Evolutionary conservation across 345 rosid genomes (phyloP), one percentile per base, ranked within the genome.

Genomic region (Hevea brasiliensis): DNA sequence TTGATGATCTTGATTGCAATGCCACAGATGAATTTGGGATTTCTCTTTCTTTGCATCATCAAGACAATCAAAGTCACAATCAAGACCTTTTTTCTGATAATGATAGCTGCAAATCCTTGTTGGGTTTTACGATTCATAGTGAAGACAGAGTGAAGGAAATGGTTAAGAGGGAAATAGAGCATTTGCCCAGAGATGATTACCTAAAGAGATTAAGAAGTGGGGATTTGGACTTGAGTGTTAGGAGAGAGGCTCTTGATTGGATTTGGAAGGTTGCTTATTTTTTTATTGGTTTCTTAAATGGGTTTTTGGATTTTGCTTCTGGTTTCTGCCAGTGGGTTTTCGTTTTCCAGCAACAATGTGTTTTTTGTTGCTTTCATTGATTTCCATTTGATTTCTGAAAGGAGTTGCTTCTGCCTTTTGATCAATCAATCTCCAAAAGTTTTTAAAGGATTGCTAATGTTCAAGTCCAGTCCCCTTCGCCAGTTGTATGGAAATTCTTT

Each of bases 201-300:
- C 69, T 83, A 68, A 81, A 73, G 79, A 77, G 90, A 76, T 72
- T 89, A 66, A 83, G 73, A 65, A 77, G 24, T 82, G 91, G 90
- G 68, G 91, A 89, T 75, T 82, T 89, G 83, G 85, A 87, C 67
- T 44, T 74, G 73, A 71, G 27, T 24, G 72, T 77, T 72, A 85
- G 94, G 61, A 78, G 78, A 57, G 83, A 84, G 65, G 90, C 90
- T 71, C 23, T 82, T 66, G 88, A 86, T 79, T 87, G 89, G 89
- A 89, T 89, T 78, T 21, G 51, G 48, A 89, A 87, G 91, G 94
- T 89, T 51, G 74, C 86, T 77, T 74, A 35, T 6, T 20, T 47
- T 32, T 27, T 73, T 48, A 20, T 73, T 24, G 11, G 35, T 64
- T 14, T 51, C 41, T 56, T 44, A 64, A 65, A 26, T 42, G 57